Base-by-base conservation (phyloP, 495 filamentous ascomycete species). In the Penicillium herquei region DNA sequence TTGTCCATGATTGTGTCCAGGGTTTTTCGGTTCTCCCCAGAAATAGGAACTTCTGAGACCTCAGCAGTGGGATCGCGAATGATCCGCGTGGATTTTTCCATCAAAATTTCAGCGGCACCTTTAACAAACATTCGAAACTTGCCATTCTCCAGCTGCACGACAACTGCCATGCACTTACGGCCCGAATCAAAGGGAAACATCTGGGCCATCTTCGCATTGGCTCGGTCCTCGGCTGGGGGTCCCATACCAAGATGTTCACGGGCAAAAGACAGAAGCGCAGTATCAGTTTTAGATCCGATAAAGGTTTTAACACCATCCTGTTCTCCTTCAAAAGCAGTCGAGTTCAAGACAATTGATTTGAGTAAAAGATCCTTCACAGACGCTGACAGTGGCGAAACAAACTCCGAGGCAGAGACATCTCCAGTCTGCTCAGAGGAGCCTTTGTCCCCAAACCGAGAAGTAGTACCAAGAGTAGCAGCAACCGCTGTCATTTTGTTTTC, bases 401-500 rank as follows among this genome's bases (percentile, higher is more conserved):
- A 87, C 52, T 87, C 84, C 5, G 81, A 71, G 48, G 78, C 73
- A 52, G 81, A 77, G 31, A 76, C 70, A 59, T 79, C 81, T 16
- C 66, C 65, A 7, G 61, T 44, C 13, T 59, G 41, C 33, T 68
- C 65, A 33, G 62, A 40, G 12, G 43, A 17, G 56, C 65, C 79
- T 55, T 84, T 85, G 51, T 85, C 81, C 58, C 83, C 83, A 65
- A 92, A 92, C 49, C 84, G 81, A 35, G 84, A 80, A 26, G 72
- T 80, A 2, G 79, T 87, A 18, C 89, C 88, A 30, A 95, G 58
- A 7, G 88, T 90, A 3, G 85, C 91, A 26, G 89, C 84, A 51
- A 95, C 90, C 8, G 91, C 87, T 34, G 83, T 86, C 91, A 96
- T 96, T 74, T 90, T 91, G 63, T 96, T 96, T 68, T 92, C 86